Evolutionary conservation across 352 stramenopile species (phyloP).

Genomic region (Globisporangium megalacanthum): DNA sequence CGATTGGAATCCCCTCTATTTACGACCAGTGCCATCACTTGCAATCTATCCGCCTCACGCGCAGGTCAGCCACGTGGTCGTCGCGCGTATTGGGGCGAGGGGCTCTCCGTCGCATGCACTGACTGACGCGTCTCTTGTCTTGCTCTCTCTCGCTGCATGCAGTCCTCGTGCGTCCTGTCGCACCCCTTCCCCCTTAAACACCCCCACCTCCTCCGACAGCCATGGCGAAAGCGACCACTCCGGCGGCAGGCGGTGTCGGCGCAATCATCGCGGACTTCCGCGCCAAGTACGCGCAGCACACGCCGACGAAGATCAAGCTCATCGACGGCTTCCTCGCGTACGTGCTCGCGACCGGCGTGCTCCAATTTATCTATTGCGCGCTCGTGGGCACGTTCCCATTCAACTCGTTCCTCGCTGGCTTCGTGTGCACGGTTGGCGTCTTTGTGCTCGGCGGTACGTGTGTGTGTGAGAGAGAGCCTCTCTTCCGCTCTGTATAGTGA

Average conservation of each 20-base stretch:
- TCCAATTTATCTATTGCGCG: conserved; percentile 90
- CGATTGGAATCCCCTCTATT: neutral
- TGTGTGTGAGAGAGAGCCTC: neutral
- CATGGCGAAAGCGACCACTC: conserved; percentile 24
- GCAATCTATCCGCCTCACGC: too few relatives aligned
- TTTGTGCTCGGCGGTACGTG: conserved; percentile 84
- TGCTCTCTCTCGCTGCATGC: neutral
- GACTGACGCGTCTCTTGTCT: too few relatives aligned
- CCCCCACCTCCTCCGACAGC: neutral
- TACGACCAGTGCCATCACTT: too few relatives aligned
- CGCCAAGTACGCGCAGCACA: conserved; percentile 77
- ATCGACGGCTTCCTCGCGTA: conserved; percentile 90
- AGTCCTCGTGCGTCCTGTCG: neutral
- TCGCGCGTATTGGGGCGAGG: neutral
- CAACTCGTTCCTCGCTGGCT: conserved; percentile 90
- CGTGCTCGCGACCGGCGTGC: conserved; percentile 79
- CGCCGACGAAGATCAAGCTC: conserved; percentile 86
- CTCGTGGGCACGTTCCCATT: conserved; percentile 90
- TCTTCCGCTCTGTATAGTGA: neutral
- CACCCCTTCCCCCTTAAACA: neutral
- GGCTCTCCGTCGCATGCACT: neutral
- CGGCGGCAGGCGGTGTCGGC: conserved; percentile 28
- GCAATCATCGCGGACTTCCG: conserved; percentile 64
- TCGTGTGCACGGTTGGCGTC: conserved; percentile 86
- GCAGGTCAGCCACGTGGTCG: too few relatives aligned